A percentile compares a stretch with the other conserved stretches of the same genome.
phyloP scores from a whole-genome alignment of 306 rosid genomes.

The Prosopis cineraria region DNA sequence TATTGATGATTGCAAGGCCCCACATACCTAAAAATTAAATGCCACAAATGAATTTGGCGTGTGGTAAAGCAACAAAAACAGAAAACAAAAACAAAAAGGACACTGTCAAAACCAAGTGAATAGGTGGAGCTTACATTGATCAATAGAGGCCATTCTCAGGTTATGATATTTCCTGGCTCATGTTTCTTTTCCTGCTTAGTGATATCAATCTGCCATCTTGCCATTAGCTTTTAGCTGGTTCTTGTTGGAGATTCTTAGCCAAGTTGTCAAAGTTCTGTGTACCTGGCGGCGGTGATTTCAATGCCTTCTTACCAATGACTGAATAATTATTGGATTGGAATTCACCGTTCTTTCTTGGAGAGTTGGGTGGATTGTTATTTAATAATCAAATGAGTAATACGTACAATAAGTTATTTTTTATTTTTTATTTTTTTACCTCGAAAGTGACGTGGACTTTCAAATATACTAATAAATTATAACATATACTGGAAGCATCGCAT shows the following conservation, averaged over 20 bases:
- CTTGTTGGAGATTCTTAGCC: background rate
- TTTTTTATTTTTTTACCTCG: too few relatives aligned
- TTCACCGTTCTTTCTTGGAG: constrained; percentile 18
- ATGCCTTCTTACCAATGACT: constrained; percentile 11
- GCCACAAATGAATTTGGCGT: background rate
- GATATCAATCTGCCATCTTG: background rate
- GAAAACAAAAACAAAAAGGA: background rate
- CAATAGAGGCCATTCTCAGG: background rate
- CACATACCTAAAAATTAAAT: background rate
- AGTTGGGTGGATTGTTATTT: too few relatives aligned
- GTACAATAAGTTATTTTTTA: too few relatives aligned
- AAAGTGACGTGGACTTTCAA: too few relatives aligned
- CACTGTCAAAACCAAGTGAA: background rate
- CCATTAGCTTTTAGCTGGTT: background rate
- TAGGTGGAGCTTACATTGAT: background rate
- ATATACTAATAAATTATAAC: too few relatives aligned
- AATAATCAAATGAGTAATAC: too few relatives aligned
- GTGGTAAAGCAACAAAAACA: background rate
- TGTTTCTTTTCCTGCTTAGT: background rate
- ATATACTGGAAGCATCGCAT: too few relatives aligned
- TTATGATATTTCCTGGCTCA: constrained; percentile 13
- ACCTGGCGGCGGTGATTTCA: constrained; percentile 17
- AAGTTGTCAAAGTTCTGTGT: constrained; percentile 11
- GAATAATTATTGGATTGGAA: constrained; percentile 19
- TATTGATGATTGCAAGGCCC: background rate